These are phyloP conservation scores for Aspergillus aculeatus DNA, from an alignment of 2,329 filamentous ascomycete species.

Conservation along the genomic window DNA sequence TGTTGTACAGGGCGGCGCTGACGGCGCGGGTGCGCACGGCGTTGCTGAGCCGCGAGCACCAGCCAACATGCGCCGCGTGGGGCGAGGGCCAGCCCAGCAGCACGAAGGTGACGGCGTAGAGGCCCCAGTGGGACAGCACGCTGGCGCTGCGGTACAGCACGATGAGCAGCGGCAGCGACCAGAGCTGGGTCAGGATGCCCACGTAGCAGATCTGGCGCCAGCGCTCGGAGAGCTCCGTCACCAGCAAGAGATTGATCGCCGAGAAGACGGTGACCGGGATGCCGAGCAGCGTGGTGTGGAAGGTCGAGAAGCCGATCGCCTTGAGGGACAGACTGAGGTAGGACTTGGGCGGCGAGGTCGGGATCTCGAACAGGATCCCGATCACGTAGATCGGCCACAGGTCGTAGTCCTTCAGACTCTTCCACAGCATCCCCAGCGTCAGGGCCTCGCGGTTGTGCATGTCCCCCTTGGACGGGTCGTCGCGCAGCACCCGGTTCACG, in stretches of 20 bases:
- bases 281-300: constrained; percentile 57
- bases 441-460: constrained; percentile 34
- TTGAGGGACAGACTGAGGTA: constrained; percentile 36
- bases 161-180: constrained; percentile 51
- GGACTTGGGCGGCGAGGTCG: constrained; percentile 39
- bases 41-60: constrained; percentile 36
- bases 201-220: constrained; percentile 52
- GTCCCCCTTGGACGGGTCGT: constrained; percentile 44
- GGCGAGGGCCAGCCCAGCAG: constrained; percentile 29
- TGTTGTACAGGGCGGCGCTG: constrained; percentile 41
- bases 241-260: constrained; percentile 52
- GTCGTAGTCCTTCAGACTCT: constrained; percentile 47
- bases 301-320: constrained; percentile 51
- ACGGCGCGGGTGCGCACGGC: constrained; percentile 39
- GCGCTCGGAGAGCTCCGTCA: constrained; percentile 35
- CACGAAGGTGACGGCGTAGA: constrained; percentile 52
- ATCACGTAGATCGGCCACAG: constrained; percentile 56
- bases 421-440: constrained; percentile 36
- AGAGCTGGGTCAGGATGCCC: constrained; percentile 51
- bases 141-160: constrained; percentile 47
- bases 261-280: constrained; percentile 55
- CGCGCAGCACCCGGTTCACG: constrained; percentile 42
- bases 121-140: constrained; percentile 46
- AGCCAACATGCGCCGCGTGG: constrained; percentile 15
- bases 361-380: constrained; percentile 54